phyloP scores from a whole-genome alignment of 306 rosid genomes.

The Medicago lupulina region DNA sequence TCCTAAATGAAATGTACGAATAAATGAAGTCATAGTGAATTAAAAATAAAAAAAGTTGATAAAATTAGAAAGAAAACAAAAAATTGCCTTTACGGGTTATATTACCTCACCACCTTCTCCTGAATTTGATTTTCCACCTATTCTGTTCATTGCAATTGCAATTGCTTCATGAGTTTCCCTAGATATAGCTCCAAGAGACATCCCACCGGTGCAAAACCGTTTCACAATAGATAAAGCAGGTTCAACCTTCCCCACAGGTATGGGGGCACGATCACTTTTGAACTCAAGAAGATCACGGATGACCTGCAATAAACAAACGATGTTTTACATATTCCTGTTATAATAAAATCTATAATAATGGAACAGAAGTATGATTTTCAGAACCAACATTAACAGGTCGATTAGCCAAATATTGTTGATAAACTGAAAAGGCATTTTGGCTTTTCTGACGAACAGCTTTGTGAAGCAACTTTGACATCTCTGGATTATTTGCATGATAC shows the following conservation, averaged over 20 bases:
- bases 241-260: slow-evolving; percentile 96
- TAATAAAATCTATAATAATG: slow-evolving; percentile 22
- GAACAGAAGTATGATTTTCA: slow-evolving; percentile 30
- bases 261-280: slow-evolving; percentile 84
- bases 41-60: slow-evolving; percentile 13
- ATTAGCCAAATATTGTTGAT: slow-evolving; percentile 98
- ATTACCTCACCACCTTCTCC: slow-evolving; percentile 99
- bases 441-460: slow-evolving; percentile 99
- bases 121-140: slow-evolving; percentile 97
- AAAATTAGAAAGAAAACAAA: not conserved
- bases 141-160: slow-evolving; percentile 96
- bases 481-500: slow-evolving; percentile 99
- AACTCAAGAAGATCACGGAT: slow-evolving; percentile 98
- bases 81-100: slow-evolving; percentile 1
- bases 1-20: slow-evolving; percentile 61
- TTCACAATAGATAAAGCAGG: slow-evolving; percentile 90
- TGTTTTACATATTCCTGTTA: slow-evolving; percentile 21
- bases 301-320: slow-evolving; percentile 60
- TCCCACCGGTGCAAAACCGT: slow-evolving; percentile 99
- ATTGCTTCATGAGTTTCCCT: slow-evolving; percentile 99
- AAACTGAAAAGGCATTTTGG: slow-evolving; percentile 91
- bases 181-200: slow-evolving; percentile 99
- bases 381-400: slow-evolving; percentile 92
- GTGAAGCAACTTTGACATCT: slow-evolving; percentile 99
- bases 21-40: slow-evolving; percentile 11